Evolutionary conservation across 169 alveolate genomes (phyloP), one percentile per base, ranked within the genome.

Genomic region (Plasmodium vivax): DNA sequence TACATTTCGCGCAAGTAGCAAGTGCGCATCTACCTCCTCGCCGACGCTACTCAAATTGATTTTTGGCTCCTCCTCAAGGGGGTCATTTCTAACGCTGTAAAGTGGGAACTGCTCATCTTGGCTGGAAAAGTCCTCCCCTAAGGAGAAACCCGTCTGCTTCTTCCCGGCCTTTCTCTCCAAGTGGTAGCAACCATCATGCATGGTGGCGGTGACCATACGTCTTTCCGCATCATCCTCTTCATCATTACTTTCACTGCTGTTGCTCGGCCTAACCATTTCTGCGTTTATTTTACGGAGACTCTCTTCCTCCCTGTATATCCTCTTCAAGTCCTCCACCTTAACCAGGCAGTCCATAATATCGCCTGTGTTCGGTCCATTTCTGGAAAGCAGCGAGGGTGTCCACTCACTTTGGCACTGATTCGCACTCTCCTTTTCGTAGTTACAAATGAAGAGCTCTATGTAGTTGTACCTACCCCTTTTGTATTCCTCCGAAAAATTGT

Each of bases 401-500:
- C 77, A 68, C 77, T 68, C 77, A 30, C 38, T 27, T 41, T 19
- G 30, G 41, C 54, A 54, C 16, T n/a, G 51, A 30, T 38, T 41
- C 34, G 10, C 8, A 16, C 27, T 72, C 2, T 36, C 80, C 2
- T 41, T 43, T n/a, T 90, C 75, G 14, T 62, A 10, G 23, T 90
- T 80, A 14, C 58, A 80, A 32, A 90, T 81, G 45, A 41, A 90
- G 36, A 90, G 45, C 51, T 90, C 94, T 62, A 90, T 90, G 43
- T 90, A 90, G 82, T 54, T 90, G 51, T 74, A 90, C n/a, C 74
- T 80, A n/a, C 80, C 19, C 5, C 14, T 68, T 62, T 90, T 90
- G 41, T 90, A 90, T 38, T 90, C 88, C 41, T 80, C 77, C 10
- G 68, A 72, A 90, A 90, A 90, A 45, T 41, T 79, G 30, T 90